A percentile compares a stretch with the other conserved stretches of the same genome.
phyloP scores from a whole-genome alignment of 2,329 filamentous ascomycete species.

The Fusarium bulbicola region DNA sequence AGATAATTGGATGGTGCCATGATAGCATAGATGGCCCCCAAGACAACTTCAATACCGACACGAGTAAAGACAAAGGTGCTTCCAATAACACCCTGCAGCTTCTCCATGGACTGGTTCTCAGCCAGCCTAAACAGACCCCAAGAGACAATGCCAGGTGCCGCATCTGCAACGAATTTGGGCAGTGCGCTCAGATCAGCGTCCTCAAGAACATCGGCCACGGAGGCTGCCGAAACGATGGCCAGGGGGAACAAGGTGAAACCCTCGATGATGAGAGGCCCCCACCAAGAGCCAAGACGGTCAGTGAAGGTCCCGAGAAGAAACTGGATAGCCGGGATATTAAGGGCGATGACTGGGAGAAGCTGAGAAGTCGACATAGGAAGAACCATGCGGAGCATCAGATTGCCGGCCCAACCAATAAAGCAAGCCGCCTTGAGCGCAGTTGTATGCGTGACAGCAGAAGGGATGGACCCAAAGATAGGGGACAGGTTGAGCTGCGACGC shows the following conservation, averaged over 20 bases:
- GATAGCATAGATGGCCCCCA: conserved; percentile 71
- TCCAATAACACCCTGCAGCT: conserved; percentile 65
- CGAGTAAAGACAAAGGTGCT: conserved; percentile 72
- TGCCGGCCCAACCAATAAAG: conserved; percentile 77
- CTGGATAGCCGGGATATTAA: conserved; percentile 79
- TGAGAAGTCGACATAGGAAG: conserved; percentile 59
- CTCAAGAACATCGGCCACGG: conserved; percentile 72
- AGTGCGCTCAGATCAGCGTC: conserved; percentile 64
- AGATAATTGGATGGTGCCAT: conserved; percentile 75
- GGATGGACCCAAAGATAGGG: conserved; percentile 88
- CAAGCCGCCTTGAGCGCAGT: conserved; percentile 72
- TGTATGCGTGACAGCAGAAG: conserved; percentile 76
- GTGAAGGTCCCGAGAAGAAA: conserved; percentile 76
- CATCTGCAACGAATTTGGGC: conserved; percentile 67
- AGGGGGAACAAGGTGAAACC: conserved; percentile 76
- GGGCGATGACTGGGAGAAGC: conserved; percentile 76
- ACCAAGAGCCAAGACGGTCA: conserved; percentile 69
- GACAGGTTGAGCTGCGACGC: conserved; percentile 80
- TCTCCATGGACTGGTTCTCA: conserved; percentile 52
- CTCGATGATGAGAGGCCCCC: conserved; percentile 82
- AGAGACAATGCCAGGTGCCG: conserved; percentile 70
- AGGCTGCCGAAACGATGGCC: conserved; percentile 69
- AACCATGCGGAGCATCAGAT: conserved; percentile 60
- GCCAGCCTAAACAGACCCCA: conserved; percentile 71
- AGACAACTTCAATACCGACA: conserved; percentile 74